Base-by-base conservation (phyloP, 495 filamentous ascomycete genomes). In the Hyaloscypha bicolor region DNA sequence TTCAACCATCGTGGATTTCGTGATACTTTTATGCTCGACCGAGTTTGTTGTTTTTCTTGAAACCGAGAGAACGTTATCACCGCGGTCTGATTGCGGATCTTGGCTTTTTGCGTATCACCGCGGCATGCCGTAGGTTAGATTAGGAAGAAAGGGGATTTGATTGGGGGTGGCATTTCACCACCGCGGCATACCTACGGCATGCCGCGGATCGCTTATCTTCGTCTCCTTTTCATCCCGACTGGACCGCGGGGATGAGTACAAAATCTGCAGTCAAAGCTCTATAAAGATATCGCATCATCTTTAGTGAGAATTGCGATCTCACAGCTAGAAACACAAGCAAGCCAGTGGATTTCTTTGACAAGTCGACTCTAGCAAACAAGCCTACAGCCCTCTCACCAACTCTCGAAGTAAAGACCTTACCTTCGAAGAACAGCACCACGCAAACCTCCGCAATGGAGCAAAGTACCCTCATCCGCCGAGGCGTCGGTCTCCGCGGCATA, bases 401-500 rank as follows among this genome's bases (percentile, higher is more conserved):
- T 3, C 12, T 37, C 35, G 35, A 37, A 37, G 35, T 37, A 1
- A 37, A 37, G 35, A 3, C 25, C 25, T 25, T 25, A 2, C 25
- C 25, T 25, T 25, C 6, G 35, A 37, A 37, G 35, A 53, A 53
- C 22, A 4, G 51, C 19, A 25, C 22, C 51, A 53, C 2, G 6
- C 19, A 53, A 21, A 39, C 31, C 64, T 80, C 60, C 8, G 30
- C 25, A 9, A 31, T 82, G 77, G 78, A 82, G 57, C 81, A 83
- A 72, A 74, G 78, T 64, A 80, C 78, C 14, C 69, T 83, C 33
- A 67, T 67, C 56, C 76, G 81, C n/a, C 76, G 80, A 32, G 81
- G 80, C 55, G 64, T 82, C 25, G 79, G 80, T 56, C 75, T 81
- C 32, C 73, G 69, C 12, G 81, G 79, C n/a, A 72, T 81, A n/a